Conservation (phyloP, 2,329 filamentous ascomycete genomes). For the Colletotrichum ledebouriae region DNA sequence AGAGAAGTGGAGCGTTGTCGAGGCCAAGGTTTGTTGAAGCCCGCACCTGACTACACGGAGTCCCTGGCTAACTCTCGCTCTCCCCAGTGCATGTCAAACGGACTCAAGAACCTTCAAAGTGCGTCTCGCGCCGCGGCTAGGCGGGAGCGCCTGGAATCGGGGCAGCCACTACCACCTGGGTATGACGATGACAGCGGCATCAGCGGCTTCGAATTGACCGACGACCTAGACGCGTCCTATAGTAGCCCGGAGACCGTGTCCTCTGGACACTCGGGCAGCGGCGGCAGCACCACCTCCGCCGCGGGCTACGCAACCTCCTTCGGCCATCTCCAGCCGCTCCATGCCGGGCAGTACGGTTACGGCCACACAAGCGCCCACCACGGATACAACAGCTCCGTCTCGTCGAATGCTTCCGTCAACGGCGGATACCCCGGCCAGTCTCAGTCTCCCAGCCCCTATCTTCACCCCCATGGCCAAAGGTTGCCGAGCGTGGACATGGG, state of each 20-base stretch:
- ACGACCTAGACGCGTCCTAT: constrained; percentile 70
- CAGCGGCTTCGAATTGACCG: constrained; percentile 71
- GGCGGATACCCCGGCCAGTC: constrained; percentile 49
- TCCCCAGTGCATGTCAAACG: constrained; percentile 82
- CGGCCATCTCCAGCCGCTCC: constrained; percentile 47
- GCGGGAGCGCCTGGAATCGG: constrained; percentile 71
- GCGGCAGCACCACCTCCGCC: constrained; percentile 50
- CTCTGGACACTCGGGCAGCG: constrained; percentile 59
- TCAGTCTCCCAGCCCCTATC: constrained; percentile 45
- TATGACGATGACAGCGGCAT: constrained; percentile 81
- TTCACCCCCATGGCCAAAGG: constrained; percentile 56
- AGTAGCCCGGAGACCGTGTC: constrained; percentile 66
- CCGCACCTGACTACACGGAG: neutral
- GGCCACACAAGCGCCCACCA: constrained; percentile 48
- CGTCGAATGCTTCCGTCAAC: constrained; percentile 57
- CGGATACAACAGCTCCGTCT: constrained; percentile 68
- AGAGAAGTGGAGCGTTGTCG: constrained; percentile 84
- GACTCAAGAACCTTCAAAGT: constrained; percentile 83
- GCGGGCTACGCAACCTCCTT: constrained; percentile 48
- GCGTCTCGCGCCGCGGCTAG: constrained; percentile 75
- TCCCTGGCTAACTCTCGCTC: constrained; percentile 34
- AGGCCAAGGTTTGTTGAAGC: constrained; percentile 66
- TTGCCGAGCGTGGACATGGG: constrained; percentile 72
- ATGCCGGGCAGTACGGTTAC: constrained; percentile 46
- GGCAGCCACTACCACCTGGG: constrained; percentile 57